Conservation (phyloP, 2,329 filamentous ascomycete genomes). For the Pestalotiopsis sp. region DNA sequence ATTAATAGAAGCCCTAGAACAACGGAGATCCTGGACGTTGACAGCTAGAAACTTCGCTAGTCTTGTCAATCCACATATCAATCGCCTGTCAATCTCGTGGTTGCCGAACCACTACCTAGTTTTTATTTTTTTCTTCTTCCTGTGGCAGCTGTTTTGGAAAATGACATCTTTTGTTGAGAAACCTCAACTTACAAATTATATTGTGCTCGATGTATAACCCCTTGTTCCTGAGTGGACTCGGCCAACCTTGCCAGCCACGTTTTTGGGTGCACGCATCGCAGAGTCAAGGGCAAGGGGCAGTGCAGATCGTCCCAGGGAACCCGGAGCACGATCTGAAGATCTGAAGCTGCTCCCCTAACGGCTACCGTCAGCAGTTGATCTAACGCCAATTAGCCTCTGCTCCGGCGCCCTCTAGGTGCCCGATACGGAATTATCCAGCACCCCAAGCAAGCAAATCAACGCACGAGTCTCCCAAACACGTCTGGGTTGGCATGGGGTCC, state of each 20-base stretch:
- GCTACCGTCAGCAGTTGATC: neutral
- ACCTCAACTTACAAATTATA: neutral
- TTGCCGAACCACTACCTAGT: neutral
- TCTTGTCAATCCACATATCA: neutral
- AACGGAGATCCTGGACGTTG: neutral
- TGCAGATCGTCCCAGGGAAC: neutral
- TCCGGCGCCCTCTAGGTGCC: neutral
- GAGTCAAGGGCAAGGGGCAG: neutral
- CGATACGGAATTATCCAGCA: too few relatives aligned
- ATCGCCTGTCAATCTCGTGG: neutral
- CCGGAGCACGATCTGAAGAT: neutral
- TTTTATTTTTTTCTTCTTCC: too few relatives aligned
- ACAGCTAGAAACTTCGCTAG: neutral
- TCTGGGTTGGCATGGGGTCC: neutral
- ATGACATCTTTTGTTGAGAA: neutral
- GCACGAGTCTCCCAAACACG: neutral
- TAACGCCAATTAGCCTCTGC: conserved; percentile 3
- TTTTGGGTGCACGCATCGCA: neutral
- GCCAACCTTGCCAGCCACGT: conserved; percentile 7
- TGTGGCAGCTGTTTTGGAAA: neutral
- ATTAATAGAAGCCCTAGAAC: neutral
- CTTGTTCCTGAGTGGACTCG: neutral
- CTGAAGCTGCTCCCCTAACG: neutral
- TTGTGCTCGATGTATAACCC: neutral
- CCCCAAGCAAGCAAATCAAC: too few relatives aligned